phyloP scores from a whole-genome alignment of 306 rosid species.

The Castanospermum australe region DNA sequence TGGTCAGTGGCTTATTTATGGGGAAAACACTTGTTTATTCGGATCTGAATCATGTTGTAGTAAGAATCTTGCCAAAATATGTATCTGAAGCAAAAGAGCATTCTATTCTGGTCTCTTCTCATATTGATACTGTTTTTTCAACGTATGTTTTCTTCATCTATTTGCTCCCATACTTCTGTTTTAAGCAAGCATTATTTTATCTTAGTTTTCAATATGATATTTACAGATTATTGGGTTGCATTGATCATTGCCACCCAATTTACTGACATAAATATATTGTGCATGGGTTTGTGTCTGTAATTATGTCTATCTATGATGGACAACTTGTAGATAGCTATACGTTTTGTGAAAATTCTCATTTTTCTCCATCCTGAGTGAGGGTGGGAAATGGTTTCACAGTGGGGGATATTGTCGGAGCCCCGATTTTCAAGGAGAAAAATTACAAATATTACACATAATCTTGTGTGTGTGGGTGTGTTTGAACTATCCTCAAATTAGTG shows the following conservation, averaged over 20 bases:
- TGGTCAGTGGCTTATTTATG: constrained; percentile 63
- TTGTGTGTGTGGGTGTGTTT: neutral
- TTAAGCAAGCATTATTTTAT: neutral
- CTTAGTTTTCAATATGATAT: neutral
- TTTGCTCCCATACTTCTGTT: constrained; percentile 25
- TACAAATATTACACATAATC: neutral
- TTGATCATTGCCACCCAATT: neutral
- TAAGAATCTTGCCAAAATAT: constrained; percentile 84
- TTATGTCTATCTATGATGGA: neutral
- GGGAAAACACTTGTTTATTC: constrained; percentile 89
- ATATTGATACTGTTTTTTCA: constrained; percentile 89
- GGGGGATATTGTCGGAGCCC: neutral
- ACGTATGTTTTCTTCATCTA: constrained; percentile 64
- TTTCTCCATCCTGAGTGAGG: neutral
- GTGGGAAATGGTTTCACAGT: neutral
- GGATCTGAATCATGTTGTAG: constrained; percentile 65
- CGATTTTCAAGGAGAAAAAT: neutral
- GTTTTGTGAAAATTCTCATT: neutral
- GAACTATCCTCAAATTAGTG: neutral
- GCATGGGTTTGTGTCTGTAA: neutral
- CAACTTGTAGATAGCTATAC: neutral
- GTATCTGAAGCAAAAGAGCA: constrained; percentile 63
- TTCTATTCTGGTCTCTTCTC: constrained; percentile 92
- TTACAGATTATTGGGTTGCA: neutral
- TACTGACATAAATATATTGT: neutral